Base-by-base conservation (phyloP, 257 asterid genomes). In the Gentiana straminea region DNA sequence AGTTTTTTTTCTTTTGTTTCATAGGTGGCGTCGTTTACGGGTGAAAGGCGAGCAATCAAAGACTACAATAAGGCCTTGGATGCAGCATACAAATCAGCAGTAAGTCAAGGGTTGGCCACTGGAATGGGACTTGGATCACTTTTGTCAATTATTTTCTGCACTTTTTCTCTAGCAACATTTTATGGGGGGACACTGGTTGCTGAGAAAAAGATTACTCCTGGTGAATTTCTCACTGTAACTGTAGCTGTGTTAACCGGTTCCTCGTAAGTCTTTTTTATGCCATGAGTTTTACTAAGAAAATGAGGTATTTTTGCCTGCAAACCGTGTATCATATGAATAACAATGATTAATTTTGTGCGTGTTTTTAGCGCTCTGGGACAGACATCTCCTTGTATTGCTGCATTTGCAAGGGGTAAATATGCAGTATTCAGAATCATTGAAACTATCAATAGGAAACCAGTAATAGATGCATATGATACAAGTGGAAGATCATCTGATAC, bases 1-100 rank as follows among this genome's bases (percentile, higher is more conserved):
- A 8, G 5, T 39, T 39, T 4, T 4, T 8, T 5, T 39, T 5
- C 9, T 41, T 61, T 33, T 8, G 24, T 24, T 24, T 24, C 24
- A 33, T 51, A 83, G 95, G 95, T 86, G 47, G 83, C 79, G 48
- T 79, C 95, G 24, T 86, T 70, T 75, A 73, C 76, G 0, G 94
- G 91, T 6, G 95, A 86, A 62, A 79, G 61, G 64, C 68, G 35
- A 58, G 91, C 94, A 2, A 54, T 61, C 37, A 68, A 63, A 7
- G 70, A 72, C 56, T 86, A 81, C 34, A 81, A 81, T 37, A 67
- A 64, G 50, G 76, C 77, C 33, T 68, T 86, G 66, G 49, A 73
- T 24, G 57, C 61, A 35, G 95, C 95, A 46, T 86, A 75, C 58
- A 70, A 54, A 49, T 57, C 83, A 7, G 66, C 80, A 7, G 86